A percentile compares a stretch with the other conserved stretches of the same genome.
phyloP scores from a whole-genome alignment of 1,284 basidiomycete species.

The Leccinum pachyderme region DNA sequence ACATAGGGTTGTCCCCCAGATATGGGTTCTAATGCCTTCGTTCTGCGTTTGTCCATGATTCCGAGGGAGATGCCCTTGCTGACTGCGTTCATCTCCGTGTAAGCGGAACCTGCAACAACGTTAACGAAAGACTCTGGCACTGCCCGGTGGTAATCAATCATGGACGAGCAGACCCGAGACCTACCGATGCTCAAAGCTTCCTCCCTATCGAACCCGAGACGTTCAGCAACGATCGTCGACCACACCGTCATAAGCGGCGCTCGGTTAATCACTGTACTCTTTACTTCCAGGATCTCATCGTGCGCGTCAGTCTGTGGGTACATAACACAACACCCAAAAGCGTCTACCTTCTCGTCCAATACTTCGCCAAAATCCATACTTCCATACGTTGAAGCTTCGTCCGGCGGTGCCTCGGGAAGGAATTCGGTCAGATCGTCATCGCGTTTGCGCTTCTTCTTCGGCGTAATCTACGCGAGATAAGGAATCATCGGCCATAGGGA shows the following conservation, averaged over 20 bases:
- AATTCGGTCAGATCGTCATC: conserved; percentile 55
- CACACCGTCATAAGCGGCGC: conserved; percentile 95
- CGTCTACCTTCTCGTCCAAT: conserved; percentile 59
- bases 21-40: conserved; percentile 51
- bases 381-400: conserved; percentile 49
- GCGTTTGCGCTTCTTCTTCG: conserved; percentile 54
- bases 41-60: conserved; percentile 57
- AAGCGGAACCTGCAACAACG: conserved; percentile 68
- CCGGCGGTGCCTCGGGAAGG: conserved; percentile 50
- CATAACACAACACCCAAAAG: not conserved
- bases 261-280: conserved; percentile 77
- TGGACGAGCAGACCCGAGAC: conserved; percentile 12
- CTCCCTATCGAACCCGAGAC: conserved; percentile 79
- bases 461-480: conserved; percentile 36
- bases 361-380: conserved; percentile 72
- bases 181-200: conserved; percentile 89
- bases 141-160: conserved; percentile 7
- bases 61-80: conserved; percentile 83
- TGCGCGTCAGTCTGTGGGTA: conserved; percentile 1
- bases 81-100: conserved; percentile 89
- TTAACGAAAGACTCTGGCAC: conserved; percentile 4
- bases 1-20: conserved; percentile 83
- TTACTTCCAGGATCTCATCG: conserved; percentile 55
- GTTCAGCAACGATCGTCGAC: conserved; percentile 83
- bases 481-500: conserved; percentile 18